Evolutionary conservation across 2,329 filamentous ascomycete species (phyloP).

Genomic region (Emmonsia crescens): DNA sequence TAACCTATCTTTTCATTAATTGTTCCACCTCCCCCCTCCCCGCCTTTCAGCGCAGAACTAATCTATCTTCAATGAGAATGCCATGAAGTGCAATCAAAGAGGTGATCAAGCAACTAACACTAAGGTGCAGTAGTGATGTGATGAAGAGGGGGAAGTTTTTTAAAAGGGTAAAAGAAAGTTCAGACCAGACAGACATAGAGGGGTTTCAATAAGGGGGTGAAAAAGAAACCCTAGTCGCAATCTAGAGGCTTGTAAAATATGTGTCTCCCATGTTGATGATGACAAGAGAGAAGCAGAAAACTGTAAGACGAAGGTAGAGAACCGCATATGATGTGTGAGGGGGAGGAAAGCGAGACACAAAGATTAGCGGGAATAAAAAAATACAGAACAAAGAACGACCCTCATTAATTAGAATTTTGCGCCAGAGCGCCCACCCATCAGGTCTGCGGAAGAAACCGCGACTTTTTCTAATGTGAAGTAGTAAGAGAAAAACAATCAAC

Average conservation of each 20-base stretch:
- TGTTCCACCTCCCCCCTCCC: too few relatives aligned
- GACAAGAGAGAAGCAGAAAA: not conserved
- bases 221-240: not conserved
- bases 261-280: not conserved
- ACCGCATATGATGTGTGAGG: too few relatives aligned
- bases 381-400: not conserved
- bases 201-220: not conserved
- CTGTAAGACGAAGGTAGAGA: too few relatives aligned
- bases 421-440: constrained; percentile 5
- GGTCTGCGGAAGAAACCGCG: constrained; percentile 1
- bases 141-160: not conserved
- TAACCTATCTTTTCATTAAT: too few relatives aligned
- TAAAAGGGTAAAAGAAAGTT: not conserved
- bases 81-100: not conserved
- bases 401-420: constrained; percentile 2
- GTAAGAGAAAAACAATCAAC: not conserved
- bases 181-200: not conserved
- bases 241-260: not conserved
- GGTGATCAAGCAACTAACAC: too few relatives aligned
- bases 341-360: too few relatives aligned
- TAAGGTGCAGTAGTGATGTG: not conserved
- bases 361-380: too few relatives aligned
- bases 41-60: too few relatives aligned
- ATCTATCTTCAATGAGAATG: not conserved
- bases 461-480: constrained; percentile 6